Base-by-base conservation (phyloP, 192 early-diverging fungal genomes). In the Coemansia brasiliensis region DNA sequence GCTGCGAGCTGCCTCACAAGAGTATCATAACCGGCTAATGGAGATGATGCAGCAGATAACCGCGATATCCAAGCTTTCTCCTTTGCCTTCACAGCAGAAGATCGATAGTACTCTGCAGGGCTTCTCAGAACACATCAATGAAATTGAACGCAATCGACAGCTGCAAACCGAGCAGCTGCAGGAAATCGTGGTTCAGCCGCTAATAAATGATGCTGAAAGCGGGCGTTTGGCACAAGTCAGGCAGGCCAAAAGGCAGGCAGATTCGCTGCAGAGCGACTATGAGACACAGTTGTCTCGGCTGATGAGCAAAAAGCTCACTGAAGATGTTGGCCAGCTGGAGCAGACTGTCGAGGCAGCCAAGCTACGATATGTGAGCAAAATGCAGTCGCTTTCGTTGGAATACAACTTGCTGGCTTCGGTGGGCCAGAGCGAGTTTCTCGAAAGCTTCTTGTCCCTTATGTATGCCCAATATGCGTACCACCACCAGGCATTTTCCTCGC, bases 391-490 rank as follows among this genome's bases (percentile, higher is more conserved):
- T 52, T 83, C 85, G 16, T 59, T 87, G 20, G 90, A 87, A 45
- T 57, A 92, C 25, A 91, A 91, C 59, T 82, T 84, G 21, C 65
- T 92, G 50, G 84, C 88, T 16, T 84, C 88, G 21, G 87, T 87
- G 49, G 84, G 88, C 60, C 86, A 84, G 49, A 84, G 88, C 20
- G 92, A 94, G 58, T 82, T 92, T 12, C 48, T 70, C 10, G 71
- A 74, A 37, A 57, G 64, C 52, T 76, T 70, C 39, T 27, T 72
- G 63, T 72, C 91, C 11, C 86, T 89, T 29, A 88, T 92, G 81
- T 94, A 91, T 67, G 89, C 89, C 17, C 85, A 90, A 39, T 90
- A 85, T 50, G 87, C 89, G 22, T 90, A 89, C 65, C 85, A 86
- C 66, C 92, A 94, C 56, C 90, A 92, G 63, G 84, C 86, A 22